Evolutionary conservation across 2,329 filamentous ascomycete species (phyloP).

Genomic region (Cytospora mali): DNA sequence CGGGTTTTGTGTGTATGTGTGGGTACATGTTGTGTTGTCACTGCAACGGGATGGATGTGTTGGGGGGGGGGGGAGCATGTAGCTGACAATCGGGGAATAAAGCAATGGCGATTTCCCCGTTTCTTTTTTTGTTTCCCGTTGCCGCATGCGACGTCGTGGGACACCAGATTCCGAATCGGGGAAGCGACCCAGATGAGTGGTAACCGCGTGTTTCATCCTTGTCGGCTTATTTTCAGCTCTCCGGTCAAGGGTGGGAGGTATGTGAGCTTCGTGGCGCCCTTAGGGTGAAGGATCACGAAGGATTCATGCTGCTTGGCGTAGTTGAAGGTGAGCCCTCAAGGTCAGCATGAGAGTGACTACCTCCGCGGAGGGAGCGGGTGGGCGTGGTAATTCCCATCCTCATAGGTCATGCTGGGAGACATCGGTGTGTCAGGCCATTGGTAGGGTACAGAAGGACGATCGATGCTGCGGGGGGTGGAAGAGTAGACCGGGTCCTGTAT

Average conservation of each 20-base stretch:
- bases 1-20: background rate
- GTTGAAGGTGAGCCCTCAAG: background rate
- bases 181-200: background rate
- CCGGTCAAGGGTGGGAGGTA: slow-evolving; percentile 7
- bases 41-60: background rate
- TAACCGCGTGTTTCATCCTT: background rate
- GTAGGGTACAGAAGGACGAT: slow-evolving; percentile 23
- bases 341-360: background rate
- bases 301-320: slow-evolving; percentile 1
- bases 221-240: slow-evolving; percentile 8
- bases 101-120: background rate
- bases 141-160: slow-evolving; percentile 14
- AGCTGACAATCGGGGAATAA: background rate
- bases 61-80: background rate
- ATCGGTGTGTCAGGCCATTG: background rate
- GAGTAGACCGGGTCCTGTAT: slow-evolving; percentile 18
- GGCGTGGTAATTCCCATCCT: slow-evolving; percentile 24
- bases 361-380: slow-evolving; percentile 19
- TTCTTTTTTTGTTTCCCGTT: slow-evolving; percentile 11
- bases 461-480: slow-evolving; percentile 23
- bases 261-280: slow-evolving; percentile 1
- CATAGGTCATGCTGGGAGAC: slow-evolving; percentile 3
- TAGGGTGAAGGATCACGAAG: slow-evolving; percentile 18
- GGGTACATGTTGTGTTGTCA: background rate
- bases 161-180: background rate